Percentiles rank a stretch among this genome's conserved stretches.
Evolutionary conservation across 768 basidiomycete genomes (phyloP).

Genomic region (Fibroporia radiculosa): DNA sequence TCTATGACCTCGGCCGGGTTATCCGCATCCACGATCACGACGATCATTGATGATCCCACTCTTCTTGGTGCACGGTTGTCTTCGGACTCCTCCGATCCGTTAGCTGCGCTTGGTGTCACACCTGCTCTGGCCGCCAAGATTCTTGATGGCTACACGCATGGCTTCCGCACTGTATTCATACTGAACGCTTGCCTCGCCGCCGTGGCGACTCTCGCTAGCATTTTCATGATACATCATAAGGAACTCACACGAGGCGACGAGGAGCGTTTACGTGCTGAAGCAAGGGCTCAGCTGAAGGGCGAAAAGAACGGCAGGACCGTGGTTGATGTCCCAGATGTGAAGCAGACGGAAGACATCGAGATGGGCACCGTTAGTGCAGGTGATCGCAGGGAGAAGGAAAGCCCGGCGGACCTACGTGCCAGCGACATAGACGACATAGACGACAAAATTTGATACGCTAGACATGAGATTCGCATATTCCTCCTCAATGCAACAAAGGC

Average conservation of each 20-base stretch:
- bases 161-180: conserved; percentile 54
- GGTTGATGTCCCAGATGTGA: not conserved
- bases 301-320: conserved; percentile 9
- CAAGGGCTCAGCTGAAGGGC: conserved; percentile 14
- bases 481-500: too few species aligned
- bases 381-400: too few species aligned
- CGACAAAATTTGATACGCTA: too few species aligned
- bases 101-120: conserved; percentile 26
- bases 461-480: too few species aligned
- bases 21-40: conserved; percentile 29
- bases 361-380: not conserved
- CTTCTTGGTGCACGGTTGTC: conserved; percentile 24
- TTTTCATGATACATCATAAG: conserved; percentile 55
- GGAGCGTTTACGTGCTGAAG: conserved; percentile 36
- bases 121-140: conserved; percentile 30
- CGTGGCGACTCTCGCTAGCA: conserved; percentile 44
- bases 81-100: conserved; percentile 17
- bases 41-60: conserved; percentile 43
- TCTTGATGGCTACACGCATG: conserved; percentile 45
- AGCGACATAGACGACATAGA: too few species aligned
- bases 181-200: conserved; percentile 50
- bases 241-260: conserved; percentile 55
- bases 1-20: conserved; percentile 33
- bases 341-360: not conserved
- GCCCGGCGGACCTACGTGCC: too few species aligned